Conservation (phyloP, 2,329 filamentous ascomycete species). For the Beauveria brongniartii region DNA sequence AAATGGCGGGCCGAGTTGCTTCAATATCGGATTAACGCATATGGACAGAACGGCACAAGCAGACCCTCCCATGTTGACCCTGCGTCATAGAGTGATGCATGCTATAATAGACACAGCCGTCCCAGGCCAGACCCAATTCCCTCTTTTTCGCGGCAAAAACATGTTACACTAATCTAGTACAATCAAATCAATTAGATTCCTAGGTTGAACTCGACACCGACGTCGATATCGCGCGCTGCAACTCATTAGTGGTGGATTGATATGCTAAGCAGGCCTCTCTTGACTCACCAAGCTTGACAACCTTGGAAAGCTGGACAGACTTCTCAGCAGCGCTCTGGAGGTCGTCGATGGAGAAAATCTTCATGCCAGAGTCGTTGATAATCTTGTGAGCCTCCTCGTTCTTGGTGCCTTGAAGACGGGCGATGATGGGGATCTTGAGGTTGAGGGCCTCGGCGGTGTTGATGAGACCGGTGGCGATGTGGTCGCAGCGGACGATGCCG, state of each 20-base stretch:
- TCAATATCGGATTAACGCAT: constrained; percentile 5
- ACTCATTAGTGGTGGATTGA: constrained; percentile 14
- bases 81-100: constrained; percentile 7
- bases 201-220: constrained; percentile 89
- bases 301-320: constrained; percentile 97
- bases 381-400: constrained; percentile 86
- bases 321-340: constrained; percentile 96
- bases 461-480: constrained; percentile 93
- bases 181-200: constrained; percentile 61
- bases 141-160: constrained; percentile 6
- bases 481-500: constrained; percentile 96
- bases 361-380: constrained; percentile 95
- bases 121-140: constrained; percentile 6
- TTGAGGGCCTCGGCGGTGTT: constrained; percentile 90
- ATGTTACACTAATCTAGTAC: constrained; percentile 14
- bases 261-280: background rate
- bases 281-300: constrained; percentile 86
- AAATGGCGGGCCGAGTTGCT: background rate
- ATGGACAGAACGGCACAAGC: constrained; percentile 3
- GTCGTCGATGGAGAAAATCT: constrained; percentile 99
- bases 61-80: background rate
- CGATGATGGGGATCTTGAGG: constrained; percentile 93
- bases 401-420: constrained; percentile 96
- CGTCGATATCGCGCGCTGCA: constrained; percentile 85
- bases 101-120: constrained; percentile 7